Evolutionary conservation across 2,329 filamentous ascomycete species (phyloP).

Genomic region (Curvularia hawaiiensis): DNA sequence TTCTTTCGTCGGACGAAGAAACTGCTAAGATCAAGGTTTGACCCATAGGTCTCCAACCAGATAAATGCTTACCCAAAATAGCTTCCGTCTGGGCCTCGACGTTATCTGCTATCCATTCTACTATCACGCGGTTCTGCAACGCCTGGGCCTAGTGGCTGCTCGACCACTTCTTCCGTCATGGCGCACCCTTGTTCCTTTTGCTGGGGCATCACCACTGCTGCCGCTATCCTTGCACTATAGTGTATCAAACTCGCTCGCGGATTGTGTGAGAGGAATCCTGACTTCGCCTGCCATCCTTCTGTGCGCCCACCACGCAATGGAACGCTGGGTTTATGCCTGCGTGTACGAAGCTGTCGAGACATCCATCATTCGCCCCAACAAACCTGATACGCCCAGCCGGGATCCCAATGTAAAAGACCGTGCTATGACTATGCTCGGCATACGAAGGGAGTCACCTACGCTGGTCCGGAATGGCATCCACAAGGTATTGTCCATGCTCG

Average conservation of each 20-base stretch:
- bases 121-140: conserved; percentile 39
- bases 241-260: conserved; percentile 21
- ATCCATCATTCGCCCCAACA: conserved; percentile 35
- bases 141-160: conserved; percentile 37
- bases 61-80: conserved; percentile 19
- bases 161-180: conserved; percentile 35
- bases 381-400: conserved; percentile 35
- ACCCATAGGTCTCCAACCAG: not conserved
- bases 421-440: conserved; percentile 28
- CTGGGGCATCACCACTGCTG: conserved; percentile 31
- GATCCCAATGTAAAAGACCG: conserved; percentile 30
- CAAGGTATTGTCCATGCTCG: conserved; percentile 29
- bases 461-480: conserved; percentile 30
- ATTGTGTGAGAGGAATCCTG: conserved; percentile 22
- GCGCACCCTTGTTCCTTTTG: conserved; percentile 38
- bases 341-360: conserved; percentile 40
- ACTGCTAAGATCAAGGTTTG: conserved; percentile 31
- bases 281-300: conserved; percentile 38
- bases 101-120: conserved; percentile 40
- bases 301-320: conserved; percentile 31
- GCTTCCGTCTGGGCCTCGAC: conserved; percentile 37
- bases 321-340: conserved; percentile 34
- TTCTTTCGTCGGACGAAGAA: conserved; percentile 30
- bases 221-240: conserved; percentile 27
- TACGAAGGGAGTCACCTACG: conserved; percentile 29